Evolutionary conservation across 805 yeast species (phyloP).

Genomic region (Barnettozyma salicaria): DNA sequence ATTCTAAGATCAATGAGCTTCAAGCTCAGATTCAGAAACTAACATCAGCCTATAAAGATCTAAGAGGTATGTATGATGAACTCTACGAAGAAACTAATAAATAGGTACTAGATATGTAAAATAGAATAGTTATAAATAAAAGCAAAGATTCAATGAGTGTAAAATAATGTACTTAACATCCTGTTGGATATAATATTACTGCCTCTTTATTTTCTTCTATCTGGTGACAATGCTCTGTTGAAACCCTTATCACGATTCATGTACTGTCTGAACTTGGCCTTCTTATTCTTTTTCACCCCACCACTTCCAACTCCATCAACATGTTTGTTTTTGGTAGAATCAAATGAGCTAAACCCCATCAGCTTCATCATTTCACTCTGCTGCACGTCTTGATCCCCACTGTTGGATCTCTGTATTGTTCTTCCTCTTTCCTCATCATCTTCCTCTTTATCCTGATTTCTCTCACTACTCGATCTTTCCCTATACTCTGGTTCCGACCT

Average conservation of each 20-base stretch:
- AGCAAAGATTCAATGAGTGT: too few species aligned
- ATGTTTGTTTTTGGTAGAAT: constrained; percentile 50
- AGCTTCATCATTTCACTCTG: constrained; percentile 36
- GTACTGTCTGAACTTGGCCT: constrained; percentile 50
- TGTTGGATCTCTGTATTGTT: constrained; percentile 19
- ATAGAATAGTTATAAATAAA: too few species aligned
- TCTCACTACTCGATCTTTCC: constrained; percentile 7
- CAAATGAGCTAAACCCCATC: constrained; percentile 57
- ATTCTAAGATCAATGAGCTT: constrained; percentile 31
- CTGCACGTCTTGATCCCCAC: constrained; percentile 11
- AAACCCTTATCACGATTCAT: constrained; percentile 54
- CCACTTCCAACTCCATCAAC: constrained; percentile 46
- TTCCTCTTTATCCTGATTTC: constrained; percentile 3
- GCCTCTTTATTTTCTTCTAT: constrained; percentile 19
- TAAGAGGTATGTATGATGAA: constrained; percentile 55
- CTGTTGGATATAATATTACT: not conserved
- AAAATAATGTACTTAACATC: not conserved
- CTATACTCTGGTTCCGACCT: not conserved
- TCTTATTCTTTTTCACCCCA: constrained; percentile 32
- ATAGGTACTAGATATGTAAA: too few species aligned
- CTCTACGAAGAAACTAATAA: constrained; percentile 42
- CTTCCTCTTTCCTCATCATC: constrained; percentile 22
- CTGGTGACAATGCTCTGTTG: constrained; percentile 49
- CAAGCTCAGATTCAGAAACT: constrained; percentile 43
- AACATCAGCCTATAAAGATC: constrained; percentile 53